Evolutionary conservation across 1,284 basidiomycete species (phyloP), one percentile per base, ranked within the genome.

Genomic region (Trichosporon inkin): DNA sequence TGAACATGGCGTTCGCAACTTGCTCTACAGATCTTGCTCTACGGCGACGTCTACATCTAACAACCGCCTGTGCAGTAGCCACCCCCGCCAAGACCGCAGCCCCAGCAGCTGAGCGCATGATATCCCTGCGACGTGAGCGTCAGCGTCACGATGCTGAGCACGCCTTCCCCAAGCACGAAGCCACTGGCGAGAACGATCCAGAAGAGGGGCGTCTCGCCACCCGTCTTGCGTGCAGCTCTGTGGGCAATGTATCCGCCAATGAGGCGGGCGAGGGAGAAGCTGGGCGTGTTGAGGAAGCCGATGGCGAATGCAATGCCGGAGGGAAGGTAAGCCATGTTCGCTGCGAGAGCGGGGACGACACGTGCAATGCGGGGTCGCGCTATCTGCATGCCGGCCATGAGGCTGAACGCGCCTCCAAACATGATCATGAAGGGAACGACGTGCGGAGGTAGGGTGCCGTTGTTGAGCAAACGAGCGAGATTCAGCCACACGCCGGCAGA

Each of bases 161-260:
- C 87, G 1, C 94, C 82, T 65, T 98, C 94, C 28, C 94, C 94
- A 17, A 98, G 81, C 28, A 98, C 95, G 71, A 98, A 96, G 1
- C 94, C 94, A 70, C 89, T 92, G 4, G 94, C 95, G 34, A 96
- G 82, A 36, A 98, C 86, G 68, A 98, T 89, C 54, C 94, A 71
- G 32, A 81, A 53, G 82, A 83, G 64, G 88, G 92, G 70, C 85
- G 87, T 76, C 62, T 80, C 76, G 36, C 78, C 81, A 0, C 53
- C 67, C 19, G 44, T 65, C 16, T 78, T 78, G 59, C 82, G 81
- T 16, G 72, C 85, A 81, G 77, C 87, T 86, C 60, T 75, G 74
- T 88, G 85, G 64, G 93, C 91, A 65, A 90, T 79, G 65, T 91
- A 72, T 2, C 94, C 95, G 37, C 95, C 95, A 53, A 96, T 83